These are phyloP conservation scores for Syncephalastrum contaminatum DNA, from an alignment of 371 early-diverging fungal species.

Conservation along the genomic window DNA sequence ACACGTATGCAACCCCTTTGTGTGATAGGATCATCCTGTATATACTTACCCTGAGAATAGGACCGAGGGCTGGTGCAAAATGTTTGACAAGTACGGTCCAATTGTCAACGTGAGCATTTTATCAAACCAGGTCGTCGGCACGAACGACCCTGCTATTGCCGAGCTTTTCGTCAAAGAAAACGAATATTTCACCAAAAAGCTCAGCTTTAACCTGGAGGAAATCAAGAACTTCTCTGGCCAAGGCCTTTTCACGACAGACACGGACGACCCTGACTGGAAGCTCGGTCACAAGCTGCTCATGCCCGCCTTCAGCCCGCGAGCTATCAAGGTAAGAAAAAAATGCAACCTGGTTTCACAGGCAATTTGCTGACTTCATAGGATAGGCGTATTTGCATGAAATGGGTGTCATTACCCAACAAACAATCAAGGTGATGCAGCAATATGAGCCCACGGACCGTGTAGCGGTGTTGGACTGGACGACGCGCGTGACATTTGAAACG, in stretches of 20 bases:
- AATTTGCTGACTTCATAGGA: not conserved
- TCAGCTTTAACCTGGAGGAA: conserved; percentile 24
- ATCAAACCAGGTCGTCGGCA: conserved; percentile 13
- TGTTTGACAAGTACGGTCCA: conserved; percentile 29
- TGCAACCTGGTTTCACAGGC: no score
- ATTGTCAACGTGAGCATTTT: conserved; percentile 19
- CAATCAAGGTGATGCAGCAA: conserved; percentile 35
- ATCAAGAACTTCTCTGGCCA: conserved; percentile 39
- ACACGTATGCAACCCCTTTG: conserved; percentile 13
- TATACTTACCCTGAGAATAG: not conserved
- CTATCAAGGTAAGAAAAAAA: conserved; percentile 25
- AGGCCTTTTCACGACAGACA: conserved; percentile 45
- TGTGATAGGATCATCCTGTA: no score
- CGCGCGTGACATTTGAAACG: conserved; percentile 52
- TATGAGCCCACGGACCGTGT: conserved; percentile 38
- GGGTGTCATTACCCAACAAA: conserved; percentile 37
- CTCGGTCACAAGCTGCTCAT: conserved; percentile 52
- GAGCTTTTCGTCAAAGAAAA: conserved; percentile 35
- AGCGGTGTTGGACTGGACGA: conserved; percentile 54
- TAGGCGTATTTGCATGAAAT: conserved; percentile 45
- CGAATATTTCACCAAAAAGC: conserved; percentile 43
- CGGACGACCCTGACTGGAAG: conserved; percentile 44
- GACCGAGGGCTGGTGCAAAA: conserved; percentile 13
- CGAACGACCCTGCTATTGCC: conserved; percentile 41
- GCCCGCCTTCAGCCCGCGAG: conserved; percentile 48